These are phyloP conservation scores for Apiotrichum gamsii DNA, from an alignment of 1,284 basidiomycete species.

Conservation along the genomic window DNA sequence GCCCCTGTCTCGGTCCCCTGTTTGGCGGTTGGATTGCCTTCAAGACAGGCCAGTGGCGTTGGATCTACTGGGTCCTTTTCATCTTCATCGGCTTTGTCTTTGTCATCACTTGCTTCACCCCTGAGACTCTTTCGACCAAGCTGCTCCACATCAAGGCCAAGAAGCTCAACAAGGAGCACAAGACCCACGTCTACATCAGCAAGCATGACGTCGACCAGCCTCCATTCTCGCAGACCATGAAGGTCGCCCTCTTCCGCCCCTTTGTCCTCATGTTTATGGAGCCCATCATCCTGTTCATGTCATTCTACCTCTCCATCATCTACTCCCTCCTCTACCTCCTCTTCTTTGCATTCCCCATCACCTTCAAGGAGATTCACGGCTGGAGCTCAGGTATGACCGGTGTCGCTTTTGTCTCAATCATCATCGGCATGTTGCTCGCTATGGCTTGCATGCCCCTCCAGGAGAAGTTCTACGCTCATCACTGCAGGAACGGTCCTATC, in stretches of 20 bases:
- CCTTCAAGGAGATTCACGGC: constrained; percentile 43
- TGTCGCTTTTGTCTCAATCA: constrained; percentile 39
- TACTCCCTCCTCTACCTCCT: constrained; percentile 45
- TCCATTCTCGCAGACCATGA: constrained; percentile 35
- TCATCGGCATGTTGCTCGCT: constrained; percentile 37
- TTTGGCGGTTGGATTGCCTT: constrained; percentile 45
- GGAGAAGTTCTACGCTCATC: constrained; percentile 34
- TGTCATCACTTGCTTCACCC: constrained; percentile 32
- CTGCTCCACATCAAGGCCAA: constrained; percentile 43
- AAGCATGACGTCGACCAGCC: constrained; percentile 35
- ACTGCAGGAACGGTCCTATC: constrained; percentile 16
- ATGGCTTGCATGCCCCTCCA: constrained; percentile 33
- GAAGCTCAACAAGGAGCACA: constrained; percentile 43
- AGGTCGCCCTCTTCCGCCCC: constrained; percentile 43
- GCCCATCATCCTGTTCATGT: constrained; percentile 48
- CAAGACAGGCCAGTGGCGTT: constrained; percentile 43
- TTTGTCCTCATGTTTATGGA: constrained; percentile 48
- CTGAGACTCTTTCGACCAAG: constrained; percentile 47
- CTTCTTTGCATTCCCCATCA: constrained; percentile 45
- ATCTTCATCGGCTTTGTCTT: constrained; percentile 41
- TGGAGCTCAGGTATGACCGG: constrained; percentile 43
- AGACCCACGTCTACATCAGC: constrained; percentile 39
- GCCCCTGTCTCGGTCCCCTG: constrained; percentile 48
- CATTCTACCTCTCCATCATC: constrained; percentile 50
- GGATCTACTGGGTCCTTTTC: constrained; percentile 49